Base-by-base conservation (phyloP, 2,329 filamentous ascomycete species). In the Ophiostoma sp. region DNA sequence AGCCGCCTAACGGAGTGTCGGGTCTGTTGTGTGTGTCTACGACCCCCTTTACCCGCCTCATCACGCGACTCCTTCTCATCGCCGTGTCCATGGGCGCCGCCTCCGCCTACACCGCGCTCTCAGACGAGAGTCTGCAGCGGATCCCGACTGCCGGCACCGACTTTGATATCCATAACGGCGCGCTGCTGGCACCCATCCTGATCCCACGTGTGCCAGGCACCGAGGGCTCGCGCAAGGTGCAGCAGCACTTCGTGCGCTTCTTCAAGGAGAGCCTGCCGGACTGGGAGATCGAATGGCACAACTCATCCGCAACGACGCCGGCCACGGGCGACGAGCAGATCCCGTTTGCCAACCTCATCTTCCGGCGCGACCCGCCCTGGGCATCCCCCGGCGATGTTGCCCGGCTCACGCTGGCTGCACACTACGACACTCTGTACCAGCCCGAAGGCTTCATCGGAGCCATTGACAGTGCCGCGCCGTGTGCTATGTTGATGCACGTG, bases 391-490 rank as follows among this genome's bases (percentile, higher is more conserved):
- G 93, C 0, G 89, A 97, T 73, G 88, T 95, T 2, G 88, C 89
- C 58, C 82, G 93, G 65, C 80, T 98, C 75, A 94, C 92, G 14
- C 83, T 99, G 67, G 95, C 94, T 6, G 95, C 95, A 55, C 95
- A 99, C 76, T 98, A 97, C 77, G 95, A 99, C 75, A 93, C 88
- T 76, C 90, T 96, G 78, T 83, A 90, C 69, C 82, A 82, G 40
- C 94, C 93, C 0, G 80, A 88, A 70, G 94, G 93, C 0, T 99
- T 99, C 76, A 90, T 99, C 69, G 95, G 95, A 0, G 95, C 94
- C 0, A 96, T 87, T 14, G 95, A 99, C 76, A 97, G 92, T 74
- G 95, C 95, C 1, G 95, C 91, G 18, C 93, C 95, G 9, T 98
- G 94, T 77, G 95, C 95, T 0, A 93, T 98, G 84, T 83, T 99